Evolutionary conservation across 768 basidiomycete genomes (phyloP), one percentile per base, ranked within the genome.

Genomic region (Lactarius sp.): DNA sequence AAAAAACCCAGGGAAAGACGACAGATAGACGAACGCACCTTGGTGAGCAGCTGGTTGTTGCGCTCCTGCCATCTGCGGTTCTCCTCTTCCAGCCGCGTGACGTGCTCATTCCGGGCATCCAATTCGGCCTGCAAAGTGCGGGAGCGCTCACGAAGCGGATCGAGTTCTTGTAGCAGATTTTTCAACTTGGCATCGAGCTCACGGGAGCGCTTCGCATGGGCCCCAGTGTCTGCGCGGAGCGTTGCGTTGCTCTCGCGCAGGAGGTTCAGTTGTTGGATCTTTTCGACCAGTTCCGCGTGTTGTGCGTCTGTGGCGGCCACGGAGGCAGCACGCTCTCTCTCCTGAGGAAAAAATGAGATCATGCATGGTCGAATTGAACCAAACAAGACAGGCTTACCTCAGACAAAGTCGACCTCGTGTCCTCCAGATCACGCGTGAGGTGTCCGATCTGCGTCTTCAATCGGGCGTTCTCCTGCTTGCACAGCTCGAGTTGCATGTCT

Each of bases 191-290:
- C 69, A 49, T 90, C 88, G 39, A 94, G 77, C 46, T 87, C 85
- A 46, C 81, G 79, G 27, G 85, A 80, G 49, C 85, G 86, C 73
- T 86, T 90, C 27, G 81, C 73, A 65, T 90, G 80, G n/a, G 77
- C 79, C 65, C 92, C 89, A 67, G 81, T 84, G 60, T 94, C 91
- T 37, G 86, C 79, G 61, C 92, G 85, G 0, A 95, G 79, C 1
- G 90, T 93, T 0, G 87, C 85, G 71, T 95, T 95, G 76, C 91
- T 93, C 74, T 95, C 92, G 42, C 92, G 84, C 2, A 94, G 76
- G 58, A 95, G 82, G 61, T 91, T 93, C 64, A 92, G 80, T 67
- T 94, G 90, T 66, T 92, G 90, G 73, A 94, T 93, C 65, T 88
- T 81, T 73, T 93, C 90, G 54, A 94, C 77, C 56, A 94, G 83